Conservation (phyloP, 2,329 filamentous ascomycete species). For the Akanthomyces lecanii region DNA sequence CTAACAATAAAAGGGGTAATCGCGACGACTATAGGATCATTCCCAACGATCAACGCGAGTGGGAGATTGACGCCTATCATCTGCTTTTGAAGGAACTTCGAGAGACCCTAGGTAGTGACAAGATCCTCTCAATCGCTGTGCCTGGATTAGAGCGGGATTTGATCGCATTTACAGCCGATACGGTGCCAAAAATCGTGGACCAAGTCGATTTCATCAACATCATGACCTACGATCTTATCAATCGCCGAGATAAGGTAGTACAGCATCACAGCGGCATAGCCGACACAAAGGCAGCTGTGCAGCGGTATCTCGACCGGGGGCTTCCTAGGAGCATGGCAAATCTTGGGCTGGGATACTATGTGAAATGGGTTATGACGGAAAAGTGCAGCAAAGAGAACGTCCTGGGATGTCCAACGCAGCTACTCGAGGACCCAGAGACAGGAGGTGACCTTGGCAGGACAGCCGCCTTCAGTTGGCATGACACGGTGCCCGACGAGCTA, state of each 20-base stretch:
- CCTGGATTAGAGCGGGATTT: conserved; percentile 62
- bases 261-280: conserved; percentile 62
- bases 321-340: conserved; percentile 51
- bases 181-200: conserved; percentile 53
- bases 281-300: conserved; percentile 49
- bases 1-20: conserved; percentile 48
- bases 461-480: conserved; percentile 58
- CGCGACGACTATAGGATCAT: conserved; percentile 64
- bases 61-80: conserved; percentile 62
- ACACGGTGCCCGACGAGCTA: conserved; percentile 49
- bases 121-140: conserved; percentile 63
- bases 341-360: conserved; percentile 63
- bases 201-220: conserved; percentile 64
- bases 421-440: conserved; percentile 54
- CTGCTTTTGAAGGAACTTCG: conserved; percentile 57
- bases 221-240: conserved; percentile 68
- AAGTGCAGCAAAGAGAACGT: conserved; percentile 38
- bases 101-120: conserved; percentile 49
- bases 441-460: conserved; percentile 56
- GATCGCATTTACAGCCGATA: conserved; percentile 59
- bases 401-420: conserved; percentile 50
- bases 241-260: conserved; percentile 61
- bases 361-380: conserved; percentile 58
- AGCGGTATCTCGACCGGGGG: conserved; percentile 56
- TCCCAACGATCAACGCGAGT: conserved; percentile 55